These are phyloP conservation scores for Lithocarpus polystachyus DNA, from an alignment of 306 rosid species.

Conservation along the genomic window DNA sequence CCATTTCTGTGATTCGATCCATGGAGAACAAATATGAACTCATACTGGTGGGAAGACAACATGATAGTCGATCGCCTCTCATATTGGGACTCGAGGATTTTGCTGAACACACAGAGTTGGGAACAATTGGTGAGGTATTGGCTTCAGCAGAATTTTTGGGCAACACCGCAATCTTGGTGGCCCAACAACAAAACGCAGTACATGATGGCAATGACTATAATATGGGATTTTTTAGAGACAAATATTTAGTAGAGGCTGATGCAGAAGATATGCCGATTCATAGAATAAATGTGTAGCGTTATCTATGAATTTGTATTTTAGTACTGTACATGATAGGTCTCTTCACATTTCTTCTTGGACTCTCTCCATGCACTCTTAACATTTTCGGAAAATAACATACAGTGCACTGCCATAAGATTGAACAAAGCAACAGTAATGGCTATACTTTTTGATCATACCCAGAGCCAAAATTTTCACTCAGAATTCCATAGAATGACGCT, in stretches of 20 bases:
- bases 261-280: constrained; percentile 1
- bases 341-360: neutral
- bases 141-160: constrained; percentile 24
- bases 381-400: too few species aligned
- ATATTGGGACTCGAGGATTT: constrained; percentile 21
- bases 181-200: constrained; percentile 26
- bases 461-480: neutral
- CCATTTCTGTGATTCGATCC: constrained; percentile 24
- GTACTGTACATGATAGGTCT: too few species aligned
- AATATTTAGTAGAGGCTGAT: neutral
- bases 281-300: neutral
- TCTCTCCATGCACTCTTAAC: neutral
- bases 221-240: neutral
- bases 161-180: constrained; percentile 24
- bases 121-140: constrained; percentile 29
- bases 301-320: too few species aligned
- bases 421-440: too few species aligned
- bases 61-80: neutral
- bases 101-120: constrained; percentile 20
- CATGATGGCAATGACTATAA: neutral
- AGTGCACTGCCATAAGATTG: too few species aligned
- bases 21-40: constrained; percentile 26
- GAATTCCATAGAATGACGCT: neutral
- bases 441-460: too few species aligned
- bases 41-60: constrained; percentile 32